These are phyloP conservation scores for Hevea brasiliensis DNA, from an alignment of 345 rosid species.

Conservation along the genomic window DNA sequence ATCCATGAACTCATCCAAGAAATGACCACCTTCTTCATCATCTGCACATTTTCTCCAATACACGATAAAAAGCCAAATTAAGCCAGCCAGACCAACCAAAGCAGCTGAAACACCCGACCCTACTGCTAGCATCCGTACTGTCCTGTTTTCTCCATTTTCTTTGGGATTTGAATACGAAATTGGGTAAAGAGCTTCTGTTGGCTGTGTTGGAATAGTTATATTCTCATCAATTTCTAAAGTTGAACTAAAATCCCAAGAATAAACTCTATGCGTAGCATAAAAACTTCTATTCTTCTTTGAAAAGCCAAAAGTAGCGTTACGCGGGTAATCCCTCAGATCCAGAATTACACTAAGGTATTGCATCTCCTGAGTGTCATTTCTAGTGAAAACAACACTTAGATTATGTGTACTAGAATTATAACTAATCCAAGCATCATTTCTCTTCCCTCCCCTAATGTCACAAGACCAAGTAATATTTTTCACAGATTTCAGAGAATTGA, in stretches of 20 bases:
- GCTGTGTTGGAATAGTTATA: too few relatives aligned
- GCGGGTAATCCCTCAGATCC: constrained; percentile 17
- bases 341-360: constrained; percentile 13
- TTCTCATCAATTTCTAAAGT: constrained; percentile 11
- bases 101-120: constrained; percentile 4
- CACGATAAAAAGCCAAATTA: not conserved
- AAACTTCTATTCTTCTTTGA: constrained; percentile 17
- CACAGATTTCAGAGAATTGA: constrained; percentile 45
- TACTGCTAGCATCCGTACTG: not conserved
- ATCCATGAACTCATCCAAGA: constrained; percentile 14
- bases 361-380: too few relatives aligned
- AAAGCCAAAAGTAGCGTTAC: constrained; percentile 21
- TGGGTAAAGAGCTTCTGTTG: too few relatives aligned
- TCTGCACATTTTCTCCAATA: not conserved
- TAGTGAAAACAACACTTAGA: constrained; percentile 43
- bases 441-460: constrained; percentile 35
- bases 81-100: not conserved
- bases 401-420: constrained; percentile 51
- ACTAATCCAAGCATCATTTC: constrained; percentile 47
- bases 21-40: constrained; percentile 4
- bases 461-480: constrained; percentile 33
- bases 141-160: constrained; percentile 1
- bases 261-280: constrained; percentile 13
- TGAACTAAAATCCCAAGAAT: constrained; percentile 23
- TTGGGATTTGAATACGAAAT: too few relatives aligned